Evolutionary conservation across 1,139 yeast genomes (phyloP).

Genomic region (Suhomyces wounanorum): DNA sequence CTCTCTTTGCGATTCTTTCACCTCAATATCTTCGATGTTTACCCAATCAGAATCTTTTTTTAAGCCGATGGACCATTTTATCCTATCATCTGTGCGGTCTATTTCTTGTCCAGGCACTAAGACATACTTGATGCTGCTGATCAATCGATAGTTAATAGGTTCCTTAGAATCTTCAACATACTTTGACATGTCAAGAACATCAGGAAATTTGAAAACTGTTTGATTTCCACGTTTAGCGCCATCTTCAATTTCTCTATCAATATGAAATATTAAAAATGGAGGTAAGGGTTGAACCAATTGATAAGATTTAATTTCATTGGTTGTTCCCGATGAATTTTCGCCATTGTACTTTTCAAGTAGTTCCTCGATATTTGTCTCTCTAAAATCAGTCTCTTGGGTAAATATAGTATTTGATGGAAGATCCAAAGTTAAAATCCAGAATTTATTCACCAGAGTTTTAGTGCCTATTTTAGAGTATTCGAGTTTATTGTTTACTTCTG

Average conservation of each 20-base stretch:
- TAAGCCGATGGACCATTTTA: conserved; percentile 57
- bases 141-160: conserved; percentile 42
- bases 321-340: conserved; percentile 19
- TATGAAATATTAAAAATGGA: conserved; percentile 52
- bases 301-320: conserved; percentile 35
- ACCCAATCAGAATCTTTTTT: conserved; percentile 51
- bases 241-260: conserved; percentile 48
- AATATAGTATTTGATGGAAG: conserved; percentile 57
- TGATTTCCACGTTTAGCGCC: conserved; percentile 47
- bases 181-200: conserved; percentile 43
- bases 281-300: conserved; percentile 49
- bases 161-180: conserved; percentile 21
- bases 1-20: conserved; percentile 53
- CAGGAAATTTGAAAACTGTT: conserved; percentile 65
- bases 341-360: conserved; percentile 51
- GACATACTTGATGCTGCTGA: conserved; percentile 56
- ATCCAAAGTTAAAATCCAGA: conserved; percentile 60
- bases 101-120: conserved; percentile 22
- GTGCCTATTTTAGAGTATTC: conserved; percentile 24
- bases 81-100: conserved; percentile 28
- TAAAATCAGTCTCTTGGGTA: conserved; percentile 41
- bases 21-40: conserved; percentile 54
- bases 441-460: conserved; percentile 37
- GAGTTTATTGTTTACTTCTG: conserved; percentile 23
- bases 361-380: conserved; percentile 52